Evolutionary conservation across 2,329 filamentous ascomycete genomes (phyloP).

Genomic region (Trichoderma sp.): DNA sequence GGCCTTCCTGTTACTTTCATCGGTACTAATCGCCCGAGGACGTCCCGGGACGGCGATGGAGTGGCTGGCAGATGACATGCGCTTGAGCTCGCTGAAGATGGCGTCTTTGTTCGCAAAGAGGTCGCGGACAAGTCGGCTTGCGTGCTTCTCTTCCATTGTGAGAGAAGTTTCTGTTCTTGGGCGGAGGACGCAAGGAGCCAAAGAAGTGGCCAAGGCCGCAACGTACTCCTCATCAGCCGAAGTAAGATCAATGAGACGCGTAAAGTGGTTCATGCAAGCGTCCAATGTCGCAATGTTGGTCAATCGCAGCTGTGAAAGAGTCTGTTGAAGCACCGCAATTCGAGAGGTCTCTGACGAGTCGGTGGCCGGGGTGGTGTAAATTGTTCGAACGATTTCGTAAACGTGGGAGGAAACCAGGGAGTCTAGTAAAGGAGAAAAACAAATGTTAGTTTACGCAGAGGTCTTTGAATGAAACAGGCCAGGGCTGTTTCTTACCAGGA

Average conservation of each 20-base stretch:
- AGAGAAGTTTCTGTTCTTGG: conserved; percentile 84
- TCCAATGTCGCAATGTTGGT: conserved; percentile 99
- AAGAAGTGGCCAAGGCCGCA: conserved; percentile 64
- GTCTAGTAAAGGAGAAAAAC: conserved; percentile 52
- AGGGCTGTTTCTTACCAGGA: conserved; percentile 62
- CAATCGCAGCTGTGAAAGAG: conserved; percentile 87
- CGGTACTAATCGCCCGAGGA: conserved; percentile 84
- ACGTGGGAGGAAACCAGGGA: conserved; percentile 98
- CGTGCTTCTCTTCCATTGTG: conserved; percentile 93
- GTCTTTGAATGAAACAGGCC: not conserved
- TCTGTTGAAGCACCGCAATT: conserved; percentile 89
- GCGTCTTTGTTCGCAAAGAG: conserved; percentile 90
- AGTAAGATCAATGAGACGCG: conserved; percentile 90
- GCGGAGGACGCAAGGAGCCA: conserved; percentile 84
- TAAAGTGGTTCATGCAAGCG: conserved; percentile 97
- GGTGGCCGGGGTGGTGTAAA: conserved; percentile 79
- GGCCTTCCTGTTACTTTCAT: conserved; percentile 91
- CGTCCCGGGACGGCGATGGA: conserved; percentile 58
- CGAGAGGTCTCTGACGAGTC: conserved; percentile 76
- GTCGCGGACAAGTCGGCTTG: conserved; percentile 85
- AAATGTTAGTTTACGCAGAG: not conserved
- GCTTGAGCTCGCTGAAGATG: conserved; percentile 95
- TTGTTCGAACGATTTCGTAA: conserved; percentile 97
- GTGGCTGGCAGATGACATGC: conserved; percentile 69
- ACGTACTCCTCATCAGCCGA: conserved; percentile 90